A percentile compares a stretch with the other conserved stretches of the same genome.
Conservation (phyloP, 2,329 filamentous ascomycete genomes). For the Penicillium fuscoglaucum region DNA sequence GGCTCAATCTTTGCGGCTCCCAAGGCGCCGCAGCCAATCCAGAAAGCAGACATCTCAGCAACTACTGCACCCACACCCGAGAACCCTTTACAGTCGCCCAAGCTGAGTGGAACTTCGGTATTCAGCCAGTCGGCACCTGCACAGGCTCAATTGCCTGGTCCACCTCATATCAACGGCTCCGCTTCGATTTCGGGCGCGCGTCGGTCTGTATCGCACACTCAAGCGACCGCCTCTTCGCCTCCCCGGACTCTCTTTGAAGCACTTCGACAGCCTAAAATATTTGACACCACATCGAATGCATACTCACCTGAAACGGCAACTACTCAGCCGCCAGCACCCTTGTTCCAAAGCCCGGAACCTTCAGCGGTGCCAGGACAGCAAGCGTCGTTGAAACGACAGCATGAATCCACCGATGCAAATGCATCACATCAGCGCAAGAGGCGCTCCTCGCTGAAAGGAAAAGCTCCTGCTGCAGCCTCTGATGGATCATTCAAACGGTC, state of each 20-base stretch:
- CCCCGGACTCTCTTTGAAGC: constrained; percentile 8
- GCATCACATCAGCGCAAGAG: neutral
- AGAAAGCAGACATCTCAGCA: neutral
- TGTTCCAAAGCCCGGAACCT: constrained; percentile 3
- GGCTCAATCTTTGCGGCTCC: neutral
- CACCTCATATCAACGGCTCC: neutral
- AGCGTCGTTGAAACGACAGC: neutral
- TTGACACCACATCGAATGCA: constrained; percentile 4
- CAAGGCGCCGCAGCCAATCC: neutral
- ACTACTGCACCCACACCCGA: neutral
- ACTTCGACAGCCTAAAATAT: constrained; percentile 8
- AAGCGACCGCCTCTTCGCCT: neutral
- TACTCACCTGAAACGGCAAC: neutral
- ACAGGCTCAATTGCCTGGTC: neutral
- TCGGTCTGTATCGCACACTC: neutral
- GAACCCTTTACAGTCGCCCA: neutral
- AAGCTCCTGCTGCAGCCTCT: neutral
- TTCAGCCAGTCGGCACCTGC: constrained; percentile 1
- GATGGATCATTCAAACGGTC: constrained; percentile 2
- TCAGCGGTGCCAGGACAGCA: neutral
- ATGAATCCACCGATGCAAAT: neutral
- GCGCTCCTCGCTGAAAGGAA: constrained; percentile 9
- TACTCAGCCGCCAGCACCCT: constrained; percentile 4
- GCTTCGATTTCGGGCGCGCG: neutral
- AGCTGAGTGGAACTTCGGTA: neutral